Conservation (phyloP, 768 basidiomycete genomes). For the Phylloporus rhodoxanthus region DNA sequence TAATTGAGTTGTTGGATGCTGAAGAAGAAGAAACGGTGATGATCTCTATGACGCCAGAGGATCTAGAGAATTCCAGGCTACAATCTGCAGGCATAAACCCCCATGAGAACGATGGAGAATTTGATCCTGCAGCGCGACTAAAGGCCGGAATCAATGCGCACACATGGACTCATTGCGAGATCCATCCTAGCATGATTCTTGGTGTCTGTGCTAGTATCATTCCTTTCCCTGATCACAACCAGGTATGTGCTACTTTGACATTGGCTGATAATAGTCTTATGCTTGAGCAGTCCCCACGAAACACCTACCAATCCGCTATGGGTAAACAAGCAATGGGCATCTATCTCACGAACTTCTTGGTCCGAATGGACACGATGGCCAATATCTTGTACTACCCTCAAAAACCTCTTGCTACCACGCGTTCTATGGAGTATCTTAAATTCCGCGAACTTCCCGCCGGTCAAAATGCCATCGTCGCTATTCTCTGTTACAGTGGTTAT, state of each 20-base stretch:
- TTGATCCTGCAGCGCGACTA: constrained; percentile 82
- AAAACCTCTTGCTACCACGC: constrained; percentile 96
- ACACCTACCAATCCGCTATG: constrained; percentile 99
- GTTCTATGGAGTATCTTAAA: constrained; percentile 98
- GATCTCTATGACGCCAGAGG: constrained; percentile 98
- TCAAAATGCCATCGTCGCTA: constrained; percentile 98
- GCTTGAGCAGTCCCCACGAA: constrained; percentile 82
- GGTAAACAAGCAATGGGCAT: constrained; percentile 99
- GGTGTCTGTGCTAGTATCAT: constrained; percentile 99
- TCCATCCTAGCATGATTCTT: constrained; percentile 98
- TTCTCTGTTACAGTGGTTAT: constrained; percentile 97
- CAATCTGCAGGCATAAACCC: constrained; percentile 56
- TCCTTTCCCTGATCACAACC: constrained; percentile 99
- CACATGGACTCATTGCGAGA: constrained; percentile 98
- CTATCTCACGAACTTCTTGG: constrained; percentile 95
- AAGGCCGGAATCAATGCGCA: constrained; percentile 82
- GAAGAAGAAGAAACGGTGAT: constrained; percentile 99
- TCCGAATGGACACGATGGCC: constrained; percentile 99
- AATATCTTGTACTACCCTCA: constrained; percentile 99
- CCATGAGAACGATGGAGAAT: constrained; percentile 58
- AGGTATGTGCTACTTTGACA: constrained; percentile 46
- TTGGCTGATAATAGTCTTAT: background rate
- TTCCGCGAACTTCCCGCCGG: constrained; percentile 98
- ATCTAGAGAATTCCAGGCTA: constrained; percentile 78
- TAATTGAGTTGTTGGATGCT: constrained; percentile 92